A percentile compares a stretch with the other conserved stretches of the same genome.
phyloP scores from a whole-genome alignment of 164 flowering plant species.

The Aristolochia contorta region DNA sequence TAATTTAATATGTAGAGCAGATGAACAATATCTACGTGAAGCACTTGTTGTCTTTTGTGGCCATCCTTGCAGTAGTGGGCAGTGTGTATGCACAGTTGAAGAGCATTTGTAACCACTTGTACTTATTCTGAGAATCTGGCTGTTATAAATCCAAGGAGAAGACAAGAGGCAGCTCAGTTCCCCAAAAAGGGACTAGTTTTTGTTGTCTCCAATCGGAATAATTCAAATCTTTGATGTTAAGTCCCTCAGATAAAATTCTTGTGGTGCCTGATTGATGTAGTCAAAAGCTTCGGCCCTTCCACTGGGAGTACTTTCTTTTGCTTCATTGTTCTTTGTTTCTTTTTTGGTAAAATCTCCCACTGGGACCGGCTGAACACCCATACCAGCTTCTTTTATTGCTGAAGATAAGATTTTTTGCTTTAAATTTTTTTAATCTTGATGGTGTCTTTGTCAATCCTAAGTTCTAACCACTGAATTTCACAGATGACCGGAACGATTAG shows the following conservation, averaged over 20 bases:
- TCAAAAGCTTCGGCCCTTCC: constrained; percentile 20
- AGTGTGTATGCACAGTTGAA: constrained; percentile 18
- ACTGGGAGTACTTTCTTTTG: not conserved
- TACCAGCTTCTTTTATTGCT: too few species aligned
- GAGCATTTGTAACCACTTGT: constrained; percentile 24
- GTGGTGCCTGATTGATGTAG: constrained; percentile 31
- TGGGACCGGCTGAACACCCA: too few species aligned
- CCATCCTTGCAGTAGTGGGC: constrained; percentile 19
- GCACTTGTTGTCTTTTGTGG: constrained; percentile 10
- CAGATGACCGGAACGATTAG: too few species aligned
- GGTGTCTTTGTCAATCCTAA: too few species aligned
- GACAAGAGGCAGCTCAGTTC: constrained; percentile 14
- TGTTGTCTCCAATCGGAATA: constrained; percentile 5
- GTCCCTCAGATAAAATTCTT: constrained; percentile 21
- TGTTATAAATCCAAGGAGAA: constrained; percentile 10
- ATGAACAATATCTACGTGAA: constrained; percentile 15
- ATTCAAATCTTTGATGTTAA: constrained; percentile 12
- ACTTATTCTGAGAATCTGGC: constrained; percentile 21
- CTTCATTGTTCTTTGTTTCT: not conserved
- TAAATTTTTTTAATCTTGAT: too few species aligned
- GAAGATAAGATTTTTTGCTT: too few species aligned
- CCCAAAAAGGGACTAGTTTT: constrained; percentile 14
- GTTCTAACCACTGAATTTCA: too few species aligned
- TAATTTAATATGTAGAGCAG: not conserved
- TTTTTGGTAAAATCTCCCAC: too few species aligned